phyloP scores from a whole-genome alignment of 345 rosid species.

The Jatropha curcas region DNA sequence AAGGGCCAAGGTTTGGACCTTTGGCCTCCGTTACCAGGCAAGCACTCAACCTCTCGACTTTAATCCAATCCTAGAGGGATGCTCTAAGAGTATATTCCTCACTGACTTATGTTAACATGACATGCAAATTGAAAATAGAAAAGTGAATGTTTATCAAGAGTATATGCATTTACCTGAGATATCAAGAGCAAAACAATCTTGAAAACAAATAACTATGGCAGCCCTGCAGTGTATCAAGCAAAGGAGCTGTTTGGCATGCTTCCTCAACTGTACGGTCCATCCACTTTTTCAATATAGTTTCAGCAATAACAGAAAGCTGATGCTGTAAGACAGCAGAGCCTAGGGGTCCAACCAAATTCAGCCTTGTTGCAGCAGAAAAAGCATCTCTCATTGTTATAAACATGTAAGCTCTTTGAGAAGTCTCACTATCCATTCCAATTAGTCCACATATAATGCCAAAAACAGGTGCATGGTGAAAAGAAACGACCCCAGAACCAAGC shows the following conservation, averaged over 20 bases:
- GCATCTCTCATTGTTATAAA: conserved; percentile 74
- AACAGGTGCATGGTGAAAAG: conserved; percentile 77
- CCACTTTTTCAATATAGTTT: conserved; percentile 57
- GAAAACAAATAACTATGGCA: conserved; percentile 83
- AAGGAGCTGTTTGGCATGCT: conserved; percentile 81
- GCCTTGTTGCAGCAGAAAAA: conserved; percentile 81
- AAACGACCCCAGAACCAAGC: conserved; percentile 35
- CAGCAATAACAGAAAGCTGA: conserved; percentile 59
- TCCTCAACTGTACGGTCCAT: conserved; percentile 61
- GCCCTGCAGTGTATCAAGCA: conserved; percentile 77
- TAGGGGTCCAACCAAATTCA: conserved; percentile 76
- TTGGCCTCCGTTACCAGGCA: too few relatives aligned
- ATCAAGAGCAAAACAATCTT: conserved; percentile 76
- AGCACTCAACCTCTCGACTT: too few relatives aligned
- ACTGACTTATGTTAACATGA: not conserved
- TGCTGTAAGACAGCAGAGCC: conserved; percentile 85
- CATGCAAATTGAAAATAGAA: not conserved
- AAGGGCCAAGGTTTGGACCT: too few relatives aligned
- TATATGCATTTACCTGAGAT: not conserved
- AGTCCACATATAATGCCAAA: conserved; percentile 82
- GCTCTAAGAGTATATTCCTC: too few relatives aligned
- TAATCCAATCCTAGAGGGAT: too few relatives aligned
- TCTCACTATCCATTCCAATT: conserved; percentile 58
- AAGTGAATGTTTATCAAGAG: not conserved
- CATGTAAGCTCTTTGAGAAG: conserved; percentile 77